Evolutionary conservation across 179 eudicot genomes (phyloP), one percentile per base, ranked within the genome.

Genomic region (Dionaea muscipula): DNA sequence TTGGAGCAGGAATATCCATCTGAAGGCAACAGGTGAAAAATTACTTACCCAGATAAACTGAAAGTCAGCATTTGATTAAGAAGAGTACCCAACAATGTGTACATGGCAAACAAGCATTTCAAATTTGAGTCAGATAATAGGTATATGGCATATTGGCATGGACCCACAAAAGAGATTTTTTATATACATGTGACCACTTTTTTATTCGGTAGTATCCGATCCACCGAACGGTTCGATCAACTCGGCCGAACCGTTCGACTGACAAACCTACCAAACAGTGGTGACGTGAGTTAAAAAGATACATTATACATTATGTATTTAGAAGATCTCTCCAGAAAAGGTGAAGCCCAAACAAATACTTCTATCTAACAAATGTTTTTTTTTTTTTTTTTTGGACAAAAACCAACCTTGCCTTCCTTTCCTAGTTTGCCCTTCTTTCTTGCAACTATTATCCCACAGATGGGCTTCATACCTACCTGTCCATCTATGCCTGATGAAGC

Each of bases 31-130:
- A 31, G 4, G 4, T 4, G 20, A 43, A n/a, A 43, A 8, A 33
- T 36, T 36, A 65, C 82, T 76, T 78, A 81, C 86, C 84, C 51
- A 77, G 84, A 74, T 74, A 81, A 33, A 81, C 82, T 81, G 81
- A 49, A 61, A 31, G 3, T 46, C 64, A 31, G 8, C 35, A 31
- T 31, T 31, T 31, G 35, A 31, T 31, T 48, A 55, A 53, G 28
- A 41, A 41, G 47, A 68, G 27, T 21, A 33, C 53, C 63, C 59
- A 58, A 19, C 59, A 57, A 63, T 24, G 62, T 9, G 38, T 58
- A 26, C 47, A 59, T 25, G 58, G 40, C 71, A 69, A 49, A 1
- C 31, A 13, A 36, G 7, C 18, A 31, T 8, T 15, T 17, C 26
- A 16, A 50, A 25, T 26, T 7, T 26, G 25, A 26, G 26, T 15